phyloP scores from a whole-genome alignment of 345 rosid genomes.

The Camelina sativa region DNA sequence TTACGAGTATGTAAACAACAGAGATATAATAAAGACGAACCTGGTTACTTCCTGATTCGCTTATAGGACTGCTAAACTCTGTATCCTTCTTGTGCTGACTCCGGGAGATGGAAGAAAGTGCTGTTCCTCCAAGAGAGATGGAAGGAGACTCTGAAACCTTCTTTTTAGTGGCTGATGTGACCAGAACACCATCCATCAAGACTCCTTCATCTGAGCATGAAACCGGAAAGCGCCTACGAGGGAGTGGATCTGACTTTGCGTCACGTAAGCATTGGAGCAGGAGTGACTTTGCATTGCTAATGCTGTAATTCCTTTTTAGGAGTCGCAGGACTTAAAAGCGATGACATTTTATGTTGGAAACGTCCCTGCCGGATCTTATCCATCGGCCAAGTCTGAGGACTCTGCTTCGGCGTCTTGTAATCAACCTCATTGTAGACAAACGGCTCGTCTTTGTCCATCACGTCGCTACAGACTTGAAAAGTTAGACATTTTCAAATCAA shows the following conservation, averaged over 20 bases:
- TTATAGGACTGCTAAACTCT: slow-evolving; percentile 32
- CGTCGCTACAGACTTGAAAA: slow-evolving; percentile 8
- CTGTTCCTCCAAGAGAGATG: neutral
- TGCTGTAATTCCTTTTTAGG: slow-evolving; percentile 26
- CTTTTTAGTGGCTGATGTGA: slow-evolving; percentile 44
- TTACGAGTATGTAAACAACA: slow-evolving; percentile 1
- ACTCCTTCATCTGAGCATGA: slow-evolving; percentile 51
- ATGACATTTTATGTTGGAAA: slow-evolving; percentile 32
- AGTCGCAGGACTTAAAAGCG: slow-evolving; percentile 37
- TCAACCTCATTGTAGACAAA: slow-evolving; percentile 21
- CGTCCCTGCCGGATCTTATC: slow-evolving; percentile 30
- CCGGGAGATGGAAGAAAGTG: slow-evolving; percentile 10
- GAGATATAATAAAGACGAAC: slow-evolving; percentile 36
- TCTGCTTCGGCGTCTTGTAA: slow-evolving; percentile 27
- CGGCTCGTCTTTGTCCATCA: slow-evolving; percentile 32
- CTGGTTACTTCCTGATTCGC: slow-evolving; percentile 42
- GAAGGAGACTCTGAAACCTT: slow-evolving; percentile 32
- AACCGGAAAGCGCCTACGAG: slow-evolving; percentile 28
- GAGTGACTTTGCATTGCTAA: slow-evolving; percentile 29
- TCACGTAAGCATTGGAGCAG: slow-evolving; percentile 31
- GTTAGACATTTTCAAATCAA: neutral
- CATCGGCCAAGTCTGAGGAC: slow-evolving; percentile 39
- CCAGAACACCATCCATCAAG: slow-evolving; percentile 69
- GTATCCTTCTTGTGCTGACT: slow-evolving; percentile 27
- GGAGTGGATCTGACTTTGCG: slow-evolving; percentile 36